Evolutionary conservation across 495 filamentous ascomycete species (phyloP), one percentile per base, ranked within the genome.

Genomic region (Aspergillus leporis): DNA sequence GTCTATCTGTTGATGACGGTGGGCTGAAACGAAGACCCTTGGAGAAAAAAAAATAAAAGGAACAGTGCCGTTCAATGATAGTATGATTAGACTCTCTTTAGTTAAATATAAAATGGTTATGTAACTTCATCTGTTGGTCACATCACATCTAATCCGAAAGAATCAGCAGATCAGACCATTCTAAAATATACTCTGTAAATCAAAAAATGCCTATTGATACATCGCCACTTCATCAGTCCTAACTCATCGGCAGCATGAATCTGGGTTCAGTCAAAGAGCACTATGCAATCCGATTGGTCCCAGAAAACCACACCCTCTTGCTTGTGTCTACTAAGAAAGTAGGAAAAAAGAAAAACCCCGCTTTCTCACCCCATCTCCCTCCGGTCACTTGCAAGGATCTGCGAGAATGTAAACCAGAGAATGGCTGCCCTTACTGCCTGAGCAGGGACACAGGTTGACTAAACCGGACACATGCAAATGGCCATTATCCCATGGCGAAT

Each of bases 341-440:
- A 56, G 23, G 7, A 38, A 14, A 34, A 45, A 13, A 38, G 14
- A 34, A 45, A 38, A 58, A 46, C 56, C 56, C 56, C 56, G 51
- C 55, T 47, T 43, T 53, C 41, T 46, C 50, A 2, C 16, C 34
- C 41, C n/a, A 22, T 61, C 6, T 5, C 21, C 32, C 43, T 41
- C 46, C 52, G 19, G 46, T 31, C 30, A 50, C 18, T 56, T 36
- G 25, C 45, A 49, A 10, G 25, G 47, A 38, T 43, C 54, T n/a
- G 30, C 18, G 30, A 46, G 45, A 48, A 49, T 22, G 48, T 59
- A 47, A 46, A n/a, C 18, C 31, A 49, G 57, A 38, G 19, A 40
- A 52, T 53, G 51, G 41, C 51, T 58, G 43, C 55, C 32, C 40
- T 62, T 34, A 50, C 60, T 41, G 51, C 54, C 55, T 58, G 45